Percentiles rank a stretch among this genome's conserved stretches.
Evolutionary conservation across 441 rosid genomes (phyloP).

Genomic region (Populus hybrid): DNA sequence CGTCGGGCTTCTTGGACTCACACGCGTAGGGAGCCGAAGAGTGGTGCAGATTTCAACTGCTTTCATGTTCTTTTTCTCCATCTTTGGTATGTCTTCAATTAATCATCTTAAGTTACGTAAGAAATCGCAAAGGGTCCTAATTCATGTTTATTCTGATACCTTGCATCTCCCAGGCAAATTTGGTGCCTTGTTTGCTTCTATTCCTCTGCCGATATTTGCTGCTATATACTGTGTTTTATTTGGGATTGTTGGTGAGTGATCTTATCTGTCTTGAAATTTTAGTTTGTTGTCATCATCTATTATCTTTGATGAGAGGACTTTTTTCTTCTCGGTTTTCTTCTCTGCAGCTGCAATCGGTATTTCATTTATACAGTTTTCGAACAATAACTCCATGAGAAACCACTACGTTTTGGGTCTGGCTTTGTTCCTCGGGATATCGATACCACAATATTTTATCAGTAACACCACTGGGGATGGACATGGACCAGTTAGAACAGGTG

Average conservation of each 20-base stretch:
- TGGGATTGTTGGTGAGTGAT: conserved; percentile 84
- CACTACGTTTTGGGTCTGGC: conserved; percentile 77
- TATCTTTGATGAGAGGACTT: not conserved
- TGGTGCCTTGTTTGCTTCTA: conserved; percentile 96
- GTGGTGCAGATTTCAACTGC: conserved; percentile 88
- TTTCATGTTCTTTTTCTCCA: conserved; percentile 95
- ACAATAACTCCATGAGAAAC: conserved; percentile 66
- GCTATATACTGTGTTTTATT: conserved; percentile 85
- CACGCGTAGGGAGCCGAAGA: conserved; percentile 91
- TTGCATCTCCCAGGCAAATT: conserved; percentile 61
- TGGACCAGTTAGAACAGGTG: conserved; percentile 77
- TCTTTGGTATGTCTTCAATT: conserved; percentile 61
- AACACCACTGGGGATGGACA: conserved; percentile 46
- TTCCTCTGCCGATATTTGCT: conserved; percentile 85
- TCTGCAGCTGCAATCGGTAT: conserved; percentile 75
- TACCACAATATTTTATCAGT: conserved; percentile 65
- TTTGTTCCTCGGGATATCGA: conserved; percentile 79
- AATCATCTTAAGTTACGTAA: not conserved
- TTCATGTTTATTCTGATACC: not conserved
- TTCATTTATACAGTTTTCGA: conserved; percentile 43
- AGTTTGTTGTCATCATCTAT: not conserved
- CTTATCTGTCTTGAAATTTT: not conserved
- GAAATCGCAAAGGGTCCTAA: not conserved
- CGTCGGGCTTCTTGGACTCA: conserved; percentile 91
- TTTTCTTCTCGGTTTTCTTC: not conserved